Conservation (phyloP, 345 rosid genomes). For the Pistacia integerrima region DNA sequence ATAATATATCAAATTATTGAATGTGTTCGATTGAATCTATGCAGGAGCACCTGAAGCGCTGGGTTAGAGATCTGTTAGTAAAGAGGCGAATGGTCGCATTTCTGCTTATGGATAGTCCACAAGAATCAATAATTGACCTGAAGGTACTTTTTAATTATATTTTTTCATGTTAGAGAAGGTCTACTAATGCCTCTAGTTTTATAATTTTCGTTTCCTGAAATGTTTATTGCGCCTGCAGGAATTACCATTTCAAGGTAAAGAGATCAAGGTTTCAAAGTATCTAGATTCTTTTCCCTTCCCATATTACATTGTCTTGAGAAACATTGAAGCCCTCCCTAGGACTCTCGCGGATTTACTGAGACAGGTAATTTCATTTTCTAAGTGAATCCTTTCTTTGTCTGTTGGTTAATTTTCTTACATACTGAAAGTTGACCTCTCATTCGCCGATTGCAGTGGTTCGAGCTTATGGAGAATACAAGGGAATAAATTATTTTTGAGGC, state of each 20-base stretch:
- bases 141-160: constrained; percentile 39
- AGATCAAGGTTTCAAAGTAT: constrained; percentile 49
- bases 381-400: neutral
- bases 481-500: constrained; percentile 32
- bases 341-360: constrained; percentile 83
- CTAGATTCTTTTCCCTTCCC: constrained; percentile 96
- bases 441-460: constrained; percentile 78
- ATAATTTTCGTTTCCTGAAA: neutral
- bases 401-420: neutral
- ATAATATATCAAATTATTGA: too few relatives aligned
- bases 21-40: too few relatives aligned
- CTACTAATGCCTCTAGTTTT: neutral
- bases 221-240: constrained; percentile 40
- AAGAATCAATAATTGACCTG: constrained; percentile 70
- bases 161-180: neutral
- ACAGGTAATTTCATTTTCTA: constrained; percentile 58
- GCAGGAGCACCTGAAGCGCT: constrained; percentile 59
- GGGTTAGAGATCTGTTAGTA: constrained; percentile 72
- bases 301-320: constrained; percentile 73
- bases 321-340: constrained; percentile 80
- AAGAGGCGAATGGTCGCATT: constrained; percentile 93
- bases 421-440: neutral
- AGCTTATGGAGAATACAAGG: constrained; percentile 74
- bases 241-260: constrained; percentile 44
- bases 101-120: constrained; percentile 68